phyloP scores from a whole-genome alignment of 164 flowering plant genomes.

The Aristolochia fimbriata region DNA sequence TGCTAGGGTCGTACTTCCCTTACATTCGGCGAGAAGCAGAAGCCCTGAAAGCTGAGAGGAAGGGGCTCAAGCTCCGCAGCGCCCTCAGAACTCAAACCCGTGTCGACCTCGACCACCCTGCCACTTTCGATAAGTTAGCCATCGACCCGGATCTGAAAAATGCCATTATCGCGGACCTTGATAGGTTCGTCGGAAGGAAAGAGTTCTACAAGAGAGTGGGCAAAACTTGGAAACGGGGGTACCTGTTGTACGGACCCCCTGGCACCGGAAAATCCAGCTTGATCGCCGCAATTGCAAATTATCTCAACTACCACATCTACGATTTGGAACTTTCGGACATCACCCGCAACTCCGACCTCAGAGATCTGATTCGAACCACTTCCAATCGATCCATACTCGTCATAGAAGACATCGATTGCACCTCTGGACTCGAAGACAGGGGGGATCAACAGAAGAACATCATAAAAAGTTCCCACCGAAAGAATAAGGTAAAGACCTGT shows the following conservation, averaged over 20 bases:
- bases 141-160: constrained; percentile 41
- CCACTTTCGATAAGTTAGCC: constrained; percentile 49
- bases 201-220: constrained; percentile 51
- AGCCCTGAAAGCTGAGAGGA: constrained; percentile 16
- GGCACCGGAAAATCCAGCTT: constrained; percentile 71
- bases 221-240: constrained; percentile 74
- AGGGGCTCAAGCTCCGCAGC: constrained; percentile 25
- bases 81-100: constrained; percentile 8
- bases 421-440: too few species aligned
- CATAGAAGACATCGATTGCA: constrained; percentile 55
- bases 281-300: constrained; percentile 71
- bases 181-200: constrained; percentile 31
- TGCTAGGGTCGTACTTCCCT: constrained; percentile 27
- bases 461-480: too few species aligned
- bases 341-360: constrained; percentile 38
- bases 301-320: constrained; percentile 48
- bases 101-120: constrained; percentile 42
- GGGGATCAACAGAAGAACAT: constrained; percentile 4
- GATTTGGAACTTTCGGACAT: constrained; percentile 50
- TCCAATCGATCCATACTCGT: constrained; percentile 43
- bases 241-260: constrained; percentile 61
- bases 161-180: constrained; percentile 45
- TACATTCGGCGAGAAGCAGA: constrained; percentile 17
- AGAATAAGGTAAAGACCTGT: too few species aligned
- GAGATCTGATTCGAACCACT: constrained; percentile 31